phyloP scores from a whole-genome alignment of 176 grass and related monocot genomes.

The Oryza officinalis region DNA sequence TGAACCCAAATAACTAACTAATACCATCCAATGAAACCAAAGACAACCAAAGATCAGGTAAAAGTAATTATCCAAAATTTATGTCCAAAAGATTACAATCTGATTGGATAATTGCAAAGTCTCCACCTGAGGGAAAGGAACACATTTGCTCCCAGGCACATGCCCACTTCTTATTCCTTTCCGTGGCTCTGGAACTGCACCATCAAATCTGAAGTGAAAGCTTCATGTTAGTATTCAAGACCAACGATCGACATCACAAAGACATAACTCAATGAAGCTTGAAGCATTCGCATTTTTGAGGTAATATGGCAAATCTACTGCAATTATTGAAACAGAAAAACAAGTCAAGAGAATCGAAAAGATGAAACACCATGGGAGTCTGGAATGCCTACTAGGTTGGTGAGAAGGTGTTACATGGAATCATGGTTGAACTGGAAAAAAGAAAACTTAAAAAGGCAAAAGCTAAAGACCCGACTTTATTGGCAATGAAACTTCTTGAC shows the following conservation, averaged over 20 bases:
- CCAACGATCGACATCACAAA: neutral
- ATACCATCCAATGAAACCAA: neutral
- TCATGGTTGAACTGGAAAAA: neutral
- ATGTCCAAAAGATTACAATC: neutral
- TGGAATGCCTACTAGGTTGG: neutral
- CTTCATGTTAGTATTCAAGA: slow-evolving; percentile 39
- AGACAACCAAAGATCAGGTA: neutral
- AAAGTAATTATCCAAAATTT: slow-evolving; percentile 12
- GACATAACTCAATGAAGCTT: slow-evolving; percentile 2
- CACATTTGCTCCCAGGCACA: slow-evolving; percentile 93
- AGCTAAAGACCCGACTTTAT: neutral
- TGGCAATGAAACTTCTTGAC: neutral
- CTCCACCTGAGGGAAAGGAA: slow-evolving; percentile 79
- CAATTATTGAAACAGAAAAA: neutral
- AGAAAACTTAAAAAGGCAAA: neutral
- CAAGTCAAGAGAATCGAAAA: slow-evolving; percentile 2
- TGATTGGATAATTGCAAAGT: slow-evolving; percentile 28
- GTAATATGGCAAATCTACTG: neutral
- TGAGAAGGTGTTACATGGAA: neutral
- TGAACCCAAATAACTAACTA: neutral
- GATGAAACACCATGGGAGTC: neutral
- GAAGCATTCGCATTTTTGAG: slow-evolving; percentile 5
- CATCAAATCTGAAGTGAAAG: slow-evolving; percentile 79
- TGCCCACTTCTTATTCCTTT: slow-evolving; percentile 92
- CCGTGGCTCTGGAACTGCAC: slow-evolving; percentile 75